A percentile compares a stretch with the other conserved stretches of the same genome.
phyloP scores from a whole-genome alignment of 345 rosid species.

The Arabidopsis suecica region DNA sequence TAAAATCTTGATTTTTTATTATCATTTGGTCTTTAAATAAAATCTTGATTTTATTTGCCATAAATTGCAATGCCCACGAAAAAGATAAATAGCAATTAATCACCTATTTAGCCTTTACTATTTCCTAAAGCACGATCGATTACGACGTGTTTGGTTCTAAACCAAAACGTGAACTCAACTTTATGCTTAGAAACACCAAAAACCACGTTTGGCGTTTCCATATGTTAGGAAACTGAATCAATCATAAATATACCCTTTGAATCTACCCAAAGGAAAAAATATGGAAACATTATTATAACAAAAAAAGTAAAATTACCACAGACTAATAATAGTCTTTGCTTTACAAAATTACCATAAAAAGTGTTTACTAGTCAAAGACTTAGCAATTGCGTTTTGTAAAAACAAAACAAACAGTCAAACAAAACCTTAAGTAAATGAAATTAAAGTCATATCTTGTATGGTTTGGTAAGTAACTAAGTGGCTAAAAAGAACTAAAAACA shows the following conservation, averaged over 20 bases:
- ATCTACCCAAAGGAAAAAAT: slow-evolving; percentile 14
- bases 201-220: slow-evolving; percentile 17
- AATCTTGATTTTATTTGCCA: slow-evolving; percentile 37
- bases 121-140: slow-evolving; percentile 35
- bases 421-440: neutral
- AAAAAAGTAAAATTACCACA: slow-evolving; percentile 10
- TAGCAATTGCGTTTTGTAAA: slow-evolving; percentile 10
- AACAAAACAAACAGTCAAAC: slow-evolving; percentile 39
- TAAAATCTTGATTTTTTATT: slow-evolving; percentile 22
- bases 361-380: slow-evolving; percentile 33
- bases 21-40: slow-evolving; percentile 20
- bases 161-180: slow-evolving; percentile 37
- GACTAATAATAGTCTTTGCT: slow-evolving; percentile 21
- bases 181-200: slow-evolving; percentile 14
- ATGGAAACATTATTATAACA: slow-evolving; percentile 12
- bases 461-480: slow-evolving; percentile 43
- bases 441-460: slow-evolving; percentile 41
- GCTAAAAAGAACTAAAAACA: slow-evolving; percentile 20
- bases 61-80: slow-evolving; percentile 33
- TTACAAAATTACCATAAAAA: slow-evolving; percentile 31
- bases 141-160: slow-evolving; percentile 31
- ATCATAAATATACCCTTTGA: slow-evolving; percentile 31
- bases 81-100: slow-evolving; percentile 29
- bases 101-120: slow-evolving; percentile 15
- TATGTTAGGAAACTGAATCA: slow-evolving; percentile 33